phyloP scores from a whole-genome alignment of 169 alveolate genomes.

The Perkinsus chesapeaki region DNA sequence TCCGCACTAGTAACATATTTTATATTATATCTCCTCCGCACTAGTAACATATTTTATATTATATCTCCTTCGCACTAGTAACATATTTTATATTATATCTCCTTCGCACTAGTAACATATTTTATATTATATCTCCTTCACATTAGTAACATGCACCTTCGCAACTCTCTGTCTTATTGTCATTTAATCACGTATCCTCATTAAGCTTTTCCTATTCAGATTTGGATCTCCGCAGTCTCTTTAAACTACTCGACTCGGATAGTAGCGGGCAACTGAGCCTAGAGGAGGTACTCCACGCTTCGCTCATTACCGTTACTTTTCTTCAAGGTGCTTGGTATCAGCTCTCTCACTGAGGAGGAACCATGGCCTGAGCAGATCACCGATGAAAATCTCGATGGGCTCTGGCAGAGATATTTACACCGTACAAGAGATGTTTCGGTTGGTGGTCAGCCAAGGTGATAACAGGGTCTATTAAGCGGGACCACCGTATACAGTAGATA shows the following conservation, averaged over 20 bases:
- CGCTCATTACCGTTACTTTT: too few relatives aligned
- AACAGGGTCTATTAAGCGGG: not conserved
- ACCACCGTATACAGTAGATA: too few relatives aligned
- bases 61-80: too few relatives aligned
- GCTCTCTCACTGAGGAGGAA: not conserved
- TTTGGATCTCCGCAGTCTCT: not conserved
- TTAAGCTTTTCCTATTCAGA: not conserved
- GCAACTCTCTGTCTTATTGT: not conserved
- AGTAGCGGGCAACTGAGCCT: not conserved
- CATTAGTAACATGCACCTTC: too few relatives aligned
- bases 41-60: too few relatives aligned
- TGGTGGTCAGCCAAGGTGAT: not conserved
- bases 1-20: too few relatives aligned
- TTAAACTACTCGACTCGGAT: not conserved
- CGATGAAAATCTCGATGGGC: not conserved
- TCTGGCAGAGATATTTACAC: not conserved
- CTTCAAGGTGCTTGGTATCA: too few relatives aligned
- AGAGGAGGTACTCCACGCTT: not conserved
- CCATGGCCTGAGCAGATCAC: not conserved
- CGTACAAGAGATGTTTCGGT: not conserved
- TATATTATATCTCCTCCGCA: too few relatives aligned
- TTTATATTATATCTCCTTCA: too few relatives aligned
- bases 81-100: too few relatives aligned
- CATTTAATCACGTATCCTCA: not conserved
- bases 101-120: too few relatives aligned